Conservation (phyloP, 2,329 filamentous ascomycete genomes). For the Xylariomycetidae sp. region DNA sequence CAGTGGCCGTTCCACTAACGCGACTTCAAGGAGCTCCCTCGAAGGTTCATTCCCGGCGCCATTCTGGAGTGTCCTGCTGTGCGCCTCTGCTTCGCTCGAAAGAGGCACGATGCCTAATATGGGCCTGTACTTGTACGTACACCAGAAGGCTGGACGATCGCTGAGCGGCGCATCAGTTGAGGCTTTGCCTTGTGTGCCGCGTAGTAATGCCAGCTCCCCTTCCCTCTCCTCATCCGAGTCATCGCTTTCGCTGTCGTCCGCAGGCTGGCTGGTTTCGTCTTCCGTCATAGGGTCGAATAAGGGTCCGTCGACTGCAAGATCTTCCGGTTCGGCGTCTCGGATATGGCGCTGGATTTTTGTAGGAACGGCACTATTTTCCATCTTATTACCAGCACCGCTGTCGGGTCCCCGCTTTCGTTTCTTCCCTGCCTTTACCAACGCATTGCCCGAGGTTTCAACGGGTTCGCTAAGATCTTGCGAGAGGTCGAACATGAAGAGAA, state of each 20-base stretch:
- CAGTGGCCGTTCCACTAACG: not conserved
- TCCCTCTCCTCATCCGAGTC: constrained; percentile 28
- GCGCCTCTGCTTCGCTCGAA: constrained; percentile 26
- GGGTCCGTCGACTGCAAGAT: constrained; percentile 20
- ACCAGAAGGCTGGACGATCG: constrained; percentile 51
- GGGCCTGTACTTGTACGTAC: constrained; percentile 89
- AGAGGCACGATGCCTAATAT: constrained; percentile 67
- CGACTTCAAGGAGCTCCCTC: not conserved
- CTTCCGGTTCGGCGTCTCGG: constrained; percentile 16
- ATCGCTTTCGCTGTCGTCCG: constrained; percentile 26
- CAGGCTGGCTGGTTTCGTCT: constrained; percentile 21
- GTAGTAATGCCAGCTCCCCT: constrained; percentile 26
- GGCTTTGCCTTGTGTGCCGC: constrained; percentile 21
- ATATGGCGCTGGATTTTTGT: constrained; percentile 21
- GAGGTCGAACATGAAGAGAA: constrained; percentile 89
- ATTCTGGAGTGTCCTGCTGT: too few species aligned
- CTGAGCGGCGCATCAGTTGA: constrained; percentile 14
- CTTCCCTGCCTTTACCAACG: constrained; percentile 27
- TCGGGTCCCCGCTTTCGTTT: constrained; percentile 51
- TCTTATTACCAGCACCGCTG: constrained; percentile 48
- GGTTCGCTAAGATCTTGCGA: constrained; percentile 55
- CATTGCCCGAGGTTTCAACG: constrained; percentile 21
- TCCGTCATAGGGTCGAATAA: constrained; percentile 23
- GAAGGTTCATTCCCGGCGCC: not conserved
- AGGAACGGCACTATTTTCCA: constrained; percentile 35